Conservation (phyloP, 2,329 filamentous ascomycete species). For the Colletotrichum tabaci region DNA sequence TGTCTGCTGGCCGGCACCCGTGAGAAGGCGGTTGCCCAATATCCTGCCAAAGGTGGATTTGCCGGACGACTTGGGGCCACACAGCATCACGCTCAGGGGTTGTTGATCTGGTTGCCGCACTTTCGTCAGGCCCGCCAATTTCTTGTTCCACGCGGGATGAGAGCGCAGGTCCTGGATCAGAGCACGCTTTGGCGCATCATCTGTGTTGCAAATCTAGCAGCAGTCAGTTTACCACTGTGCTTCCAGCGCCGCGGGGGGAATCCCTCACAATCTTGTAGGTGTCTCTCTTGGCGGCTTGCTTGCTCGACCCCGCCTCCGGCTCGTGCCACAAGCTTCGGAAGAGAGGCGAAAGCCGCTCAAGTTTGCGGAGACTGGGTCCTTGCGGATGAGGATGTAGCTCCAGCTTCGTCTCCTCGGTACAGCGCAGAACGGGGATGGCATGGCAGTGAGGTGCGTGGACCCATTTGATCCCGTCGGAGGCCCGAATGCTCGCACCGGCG, state of each 20-base stretch:
- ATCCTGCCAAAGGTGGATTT: constrained; percentile 83
- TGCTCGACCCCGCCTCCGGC: constrained; percentile 45
- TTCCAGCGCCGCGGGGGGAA: not conserved
- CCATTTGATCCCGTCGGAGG: constrained; percentile 64
- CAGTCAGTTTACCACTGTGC: constrained; percentile 46
- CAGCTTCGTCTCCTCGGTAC: constrained; percentile 63
- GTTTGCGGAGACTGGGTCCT: constrained; percentile 62
- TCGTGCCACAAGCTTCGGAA: constrained; percentile 79
- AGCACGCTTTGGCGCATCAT: constrained; percentile 65
- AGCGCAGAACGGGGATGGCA: constrained; percentile 77
- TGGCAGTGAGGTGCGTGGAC: constrained; percentile 79
- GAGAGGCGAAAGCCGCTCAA: constrained; percentile 75
- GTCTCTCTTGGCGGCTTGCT: constrained; percentile 42
- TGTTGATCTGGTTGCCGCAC: constrained; percentile 50
- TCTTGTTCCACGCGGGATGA: constrained; percentile 73
- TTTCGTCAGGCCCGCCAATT: constrained; percentile 63
- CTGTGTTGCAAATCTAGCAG: constrained; percentile 66
- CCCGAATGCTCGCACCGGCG: constrained; percentile 73
- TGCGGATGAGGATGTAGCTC: constrained; percentile 70
- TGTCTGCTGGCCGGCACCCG: constrained; percentile 52
- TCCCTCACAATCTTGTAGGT: constrained; percentile 67
- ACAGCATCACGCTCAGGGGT: constrained; percentile 68
- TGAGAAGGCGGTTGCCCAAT: constrained; percentile 77
- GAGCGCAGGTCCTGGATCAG: constrained; percentile 69
- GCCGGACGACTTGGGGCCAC: constrained; percentile 80